A percentile compares a stretch with the other conserved stretches of the same genome.
phyloP scores from a whole-genome alignment of 805 yeast genomes.

The Myxozyma lipomycoides region DNA sequence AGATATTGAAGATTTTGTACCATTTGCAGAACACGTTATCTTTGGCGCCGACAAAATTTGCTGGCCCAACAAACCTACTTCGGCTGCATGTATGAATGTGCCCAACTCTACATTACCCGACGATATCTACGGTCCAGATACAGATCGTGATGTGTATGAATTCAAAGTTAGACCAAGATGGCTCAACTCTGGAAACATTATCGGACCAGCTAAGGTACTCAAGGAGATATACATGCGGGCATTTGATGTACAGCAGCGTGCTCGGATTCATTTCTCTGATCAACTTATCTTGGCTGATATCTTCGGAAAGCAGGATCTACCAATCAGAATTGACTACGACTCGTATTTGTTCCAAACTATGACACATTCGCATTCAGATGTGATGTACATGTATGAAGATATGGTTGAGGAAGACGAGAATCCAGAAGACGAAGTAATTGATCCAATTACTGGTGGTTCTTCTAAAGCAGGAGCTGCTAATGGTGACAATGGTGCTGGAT shows the following conservation, averaged over 20 bases:
- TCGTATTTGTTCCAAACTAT: slow-evolving; percentile 26
- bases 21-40: slow-evolving; percentile 15
- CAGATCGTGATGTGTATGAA: slow-evolving; percentile 15
- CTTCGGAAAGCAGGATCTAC: slow-evolving; percentile 21
- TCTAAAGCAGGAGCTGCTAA: slow-evolving; percentile 4
- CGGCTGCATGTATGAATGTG: slow-evolving; percentile 22
- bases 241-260: slow-evolving; percentile 19
- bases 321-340: slow-evolving; percentile 24
- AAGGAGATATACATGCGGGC: slow-evolving; percentile 19
- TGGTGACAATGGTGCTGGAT: slow-evolving; percentile 7
- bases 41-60: slow-evolving; percentile 28
- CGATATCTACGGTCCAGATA: slow-evolving; percentile 21
- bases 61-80: slow-evolving; percentile 23
- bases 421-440: background rate
- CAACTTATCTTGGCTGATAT: slow-evolving; percentile 27
- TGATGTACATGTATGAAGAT: slow-evolving; percentile 20
- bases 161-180: slow-evolving; percentile 15
- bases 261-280: slow-evolving; percentile 18
- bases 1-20: slow-evolving; percentile 1
- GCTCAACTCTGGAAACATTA: slow-evolving; percentile 20
- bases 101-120: slow-evolving; percentile 18
- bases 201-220: slow-evolving; percentile 12
- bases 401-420: slow-evolving; percentile 15
- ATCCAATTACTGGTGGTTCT: slow-evolving; percentile 4
- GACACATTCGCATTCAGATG: slow-evolving; percentile 26